Evolutionary conservation across 225 moss, liverwort and hornwort genomes (phyloP), one percentile per base, ranked within the genome.

Genomic region (Bryoerythrophyllum caledonicum): DNA sequence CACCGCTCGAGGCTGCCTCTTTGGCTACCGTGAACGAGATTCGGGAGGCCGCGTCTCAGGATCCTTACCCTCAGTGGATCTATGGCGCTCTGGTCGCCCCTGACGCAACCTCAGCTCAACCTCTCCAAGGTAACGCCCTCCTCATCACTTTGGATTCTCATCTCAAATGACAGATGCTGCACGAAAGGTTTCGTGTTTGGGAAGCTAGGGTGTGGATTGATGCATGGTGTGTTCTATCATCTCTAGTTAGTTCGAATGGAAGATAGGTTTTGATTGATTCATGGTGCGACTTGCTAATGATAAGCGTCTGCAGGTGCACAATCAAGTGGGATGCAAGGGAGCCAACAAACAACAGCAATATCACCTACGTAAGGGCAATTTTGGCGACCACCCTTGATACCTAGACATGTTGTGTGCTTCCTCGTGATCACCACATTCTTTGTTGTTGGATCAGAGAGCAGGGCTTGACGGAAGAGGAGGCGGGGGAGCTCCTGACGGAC

Each of bases 21-120:
- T 64, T 80, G 66, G 87, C 89, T 6, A 85, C 80, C 5, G 82
- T 78, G 35, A 85, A 87, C n/a, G 94, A 97, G 82, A 91, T 97
- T 67, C 89, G 97, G 3, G 74, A 80, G 35, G 97, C 93, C 8
- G 93, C 93, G 30, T 79, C 89, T 13, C 80, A 93, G 30, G 91
- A 94, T 64, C 93, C 90, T 6, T 97, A 97, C 70, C 97, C 93
- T 11, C 87, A 89, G 17, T 97, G 93, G 93, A 93, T 97, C 77
- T 97, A 94, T 79, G 92, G 92, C 52, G 91, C 96, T 37, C 90
- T 94, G 54, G 81, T 97, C 41, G 85, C 82, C 54, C 90, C 91
- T 0, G 90, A 91, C 19, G 17, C 48, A 20, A 76, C 77, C 63
- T 74, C 81, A 3, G 17, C 44, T 62, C 60, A 79, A 63, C 58